phyloP scores from a whole-genome alignment of 495 filamentous ascomycete genomes.

The Chaetomium fimeti region DNA sequence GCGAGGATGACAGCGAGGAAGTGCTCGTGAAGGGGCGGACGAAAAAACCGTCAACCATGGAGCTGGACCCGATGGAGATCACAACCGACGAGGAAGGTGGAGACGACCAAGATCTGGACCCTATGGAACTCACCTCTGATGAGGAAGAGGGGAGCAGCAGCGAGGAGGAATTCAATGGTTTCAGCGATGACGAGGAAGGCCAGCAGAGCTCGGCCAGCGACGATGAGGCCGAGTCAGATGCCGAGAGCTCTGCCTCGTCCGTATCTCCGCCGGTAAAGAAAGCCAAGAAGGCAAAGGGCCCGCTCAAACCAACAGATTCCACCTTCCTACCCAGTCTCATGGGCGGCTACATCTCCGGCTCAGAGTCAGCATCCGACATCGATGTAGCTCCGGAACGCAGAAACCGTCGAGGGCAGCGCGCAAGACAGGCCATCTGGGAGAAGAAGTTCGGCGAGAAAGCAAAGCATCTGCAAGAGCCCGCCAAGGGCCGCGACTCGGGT shows the following conservation, averaged over 20 bases:
- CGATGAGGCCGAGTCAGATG: slow-evolving; percentile 28
- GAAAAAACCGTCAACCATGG: slow-evolving; percentile 17
- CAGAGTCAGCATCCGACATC: slow-evolving; percentile 61
- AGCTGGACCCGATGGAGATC: slow-evolving; percentile 31
- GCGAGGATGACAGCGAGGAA: slow-evolving; percentile 18
- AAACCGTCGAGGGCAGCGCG: slow-evolving; percentile 87
- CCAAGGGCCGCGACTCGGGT: slow-evolving; percentile 42
- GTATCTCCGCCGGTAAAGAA: slow-evolving; percentile 43
- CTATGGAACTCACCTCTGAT: slow-evolving; percentile 25
- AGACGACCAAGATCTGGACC: slow-evolving; percentile 16
- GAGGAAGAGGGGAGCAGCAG: slow-evolving; percentile 24
- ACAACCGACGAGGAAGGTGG: slow-evolving; percentile 28
- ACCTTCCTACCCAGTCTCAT: slow-evolving; percentile 87
- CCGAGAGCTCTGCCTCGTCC: slow-evolving; percentile 32
- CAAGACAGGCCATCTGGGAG: slow-evolving; percentile 82
- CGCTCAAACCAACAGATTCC: slow-evolving; percentile 44
- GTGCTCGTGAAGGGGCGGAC: slow-evolving; percentile 18
- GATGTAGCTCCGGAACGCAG: slow-evolving; percentile 56
- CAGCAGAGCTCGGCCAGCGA: slow-evolving; percentile 12
- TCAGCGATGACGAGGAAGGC: slow-evolving; percentile 20
- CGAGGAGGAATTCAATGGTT: slow-evolving; percentile 23
- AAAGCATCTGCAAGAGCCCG: slow-evolving; percentile 30
- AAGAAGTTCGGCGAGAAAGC: slow-evolving; percentile 69
- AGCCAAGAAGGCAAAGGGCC: slow-evolving; percentile 14
- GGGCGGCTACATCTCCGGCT: slow-evolving; percentile 90